These are phyloP conservation scores for Arabis hirsuta DNA, from an alignment of 345 rosid species.

Conservation along the genomic window DNA sequence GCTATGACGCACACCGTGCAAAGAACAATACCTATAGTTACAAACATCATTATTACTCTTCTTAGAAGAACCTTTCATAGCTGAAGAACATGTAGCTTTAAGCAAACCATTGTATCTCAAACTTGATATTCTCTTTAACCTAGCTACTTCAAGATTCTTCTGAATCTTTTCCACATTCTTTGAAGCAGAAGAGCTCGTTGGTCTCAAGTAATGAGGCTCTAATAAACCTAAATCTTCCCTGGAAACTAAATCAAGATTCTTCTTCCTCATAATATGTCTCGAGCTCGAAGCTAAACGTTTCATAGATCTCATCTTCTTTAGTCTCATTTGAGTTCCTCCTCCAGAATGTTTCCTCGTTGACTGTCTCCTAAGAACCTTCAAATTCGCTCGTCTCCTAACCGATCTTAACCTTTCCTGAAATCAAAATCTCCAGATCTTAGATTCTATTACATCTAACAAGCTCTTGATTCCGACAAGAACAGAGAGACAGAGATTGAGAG, in stretches of 20 bases:
- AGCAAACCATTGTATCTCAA: conserved; percentile 49
- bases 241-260: conserved; percentile 26
- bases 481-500: neutral
- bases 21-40: conserved; percentile 80
- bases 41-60: conserved; percentile 59
- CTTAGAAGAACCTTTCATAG: conserved; percentile 55
- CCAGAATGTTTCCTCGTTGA: conserved; percentile 51
- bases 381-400: conserved; percentile 43
- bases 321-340: conserved; percentile 45
- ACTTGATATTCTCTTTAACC: conserved; percentile 55
- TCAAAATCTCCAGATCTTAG: conserved; percentile 33
- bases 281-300: conserved; percentile 40
- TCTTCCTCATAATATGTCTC: conserved; percentile 7
- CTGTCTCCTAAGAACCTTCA: conserved; percentile 51
- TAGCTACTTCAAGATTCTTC: conserved; percentile 41
- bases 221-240: conserved; percentile 16
- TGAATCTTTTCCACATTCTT: conserved; percentile 37
- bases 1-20: conserved; percentile 63
- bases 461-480: conserved; percentile 33
- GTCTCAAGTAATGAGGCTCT: conserved; percentile 44
- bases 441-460: conserved; percentile 22
- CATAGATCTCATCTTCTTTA: conserved; percentile 55
- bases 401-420: conserved; percentile 52
- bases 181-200: conserved; percentile 46
- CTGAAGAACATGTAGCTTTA: conserved; percentile 82